These are phyloP conservation scores for Sanguinoderma infundibulare DNA, from an alignment of 1,284 basidiomycete species.

Conservation along the genomic window DNA sequence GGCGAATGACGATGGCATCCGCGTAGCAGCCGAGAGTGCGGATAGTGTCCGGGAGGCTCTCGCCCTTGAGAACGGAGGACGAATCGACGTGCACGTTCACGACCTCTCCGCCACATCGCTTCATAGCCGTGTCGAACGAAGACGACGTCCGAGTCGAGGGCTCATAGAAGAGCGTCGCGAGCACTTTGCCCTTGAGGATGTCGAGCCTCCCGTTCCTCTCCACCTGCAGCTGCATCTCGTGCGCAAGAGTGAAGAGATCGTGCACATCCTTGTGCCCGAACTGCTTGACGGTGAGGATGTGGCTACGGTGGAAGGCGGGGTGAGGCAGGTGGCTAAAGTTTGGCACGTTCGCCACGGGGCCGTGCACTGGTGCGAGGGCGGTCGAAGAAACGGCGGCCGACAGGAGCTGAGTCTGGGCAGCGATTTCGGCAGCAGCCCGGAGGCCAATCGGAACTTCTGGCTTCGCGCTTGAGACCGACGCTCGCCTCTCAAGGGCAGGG, in stretches of 20 bases:
- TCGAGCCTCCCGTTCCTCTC: constrained; percentile 92
- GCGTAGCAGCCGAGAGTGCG: constrained; percentile 96
- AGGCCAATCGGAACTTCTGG: constrained; percentile 22
- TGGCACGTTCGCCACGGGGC: constrained; percentile 45
- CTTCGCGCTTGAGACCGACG: constrained; percentile 29
- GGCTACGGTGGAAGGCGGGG: constrained; percentile 82
- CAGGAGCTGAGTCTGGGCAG: constrained; percentile 10
- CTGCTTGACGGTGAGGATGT: constrained; percentile 95
- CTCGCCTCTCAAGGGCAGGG: constrained; percentile 37
- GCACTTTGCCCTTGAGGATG: constrained; percentile 88
- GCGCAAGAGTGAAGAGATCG: constrained; percentile 92
- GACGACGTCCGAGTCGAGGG: constrained; percentile 95
- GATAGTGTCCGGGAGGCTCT: constrained; percentile 93
- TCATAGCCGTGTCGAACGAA: constrained; percentile 99
- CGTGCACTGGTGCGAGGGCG: constrained; percentile 29
- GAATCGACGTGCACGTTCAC: constrained; percentile 82
- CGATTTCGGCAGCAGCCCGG: constrained; percentile 17
- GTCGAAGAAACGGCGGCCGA: constrained; percentile 10
- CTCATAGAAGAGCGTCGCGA: constrained; percentile 98
- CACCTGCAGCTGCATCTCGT: constrained; percentile 96
- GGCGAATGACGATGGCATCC: constrained; percentile 94
- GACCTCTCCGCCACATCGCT: constrained; percentile 95
- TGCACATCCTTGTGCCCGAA: constrained; percentile 92
- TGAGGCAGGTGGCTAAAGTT: constrained; percentile 53
- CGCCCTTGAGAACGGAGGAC: constrained; percentile 94